Percentiles rank a stretch among this genome's conserved stretches.
These are phyloP conservation scores for Suhomyces sp. DNA, from an alignment of 805 yeast genomes.

Conservation along the genomic window DNA sequence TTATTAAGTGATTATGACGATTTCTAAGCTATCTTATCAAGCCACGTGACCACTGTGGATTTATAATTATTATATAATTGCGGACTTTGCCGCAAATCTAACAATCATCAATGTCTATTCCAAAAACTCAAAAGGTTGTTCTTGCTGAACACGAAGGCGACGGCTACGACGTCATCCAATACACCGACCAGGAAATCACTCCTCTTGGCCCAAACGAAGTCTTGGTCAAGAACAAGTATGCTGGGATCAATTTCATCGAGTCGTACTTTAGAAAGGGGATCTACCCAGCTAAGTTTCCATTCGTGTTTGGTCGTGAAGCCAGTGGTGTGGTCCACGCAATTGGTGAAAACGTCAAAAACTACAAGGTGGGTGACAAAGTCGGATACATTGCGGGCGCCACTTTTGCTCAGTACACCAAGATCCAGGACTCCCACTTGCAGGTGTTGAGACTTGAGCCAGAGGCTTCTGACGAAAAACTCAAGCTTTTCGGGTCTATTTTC, in stretches of 20 bases:
- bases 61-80: neutral
- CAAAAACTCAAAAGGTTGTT: constrained; percentile 55
- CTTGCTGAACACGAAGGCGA: constrained; percentile 55
- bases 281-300: constrained; percentile 62
- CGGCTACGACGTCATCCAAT: constrained; percentile 54
- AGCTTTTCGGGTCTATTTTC: constrained; percentile 57
- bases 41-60: too few relatives aligned
- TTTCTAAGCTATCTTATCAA: too few relatives aligned
- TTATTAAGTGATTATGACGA: too few relatives aligned
- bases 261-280: constrained; percentile 77
- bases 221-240: constrained; percentile 66
- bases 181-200: constrained; percentile 61
- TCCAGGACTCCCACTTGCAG: constrained; percentile 29
- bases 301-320: constrained; percentile 70
- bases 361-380: constrained; percentile 67
- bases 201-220: constrained; percentile 52
- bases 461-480: constrained; percentile 46
- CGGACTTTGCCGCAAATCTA: neutral
- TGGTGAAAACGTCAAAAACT: constrained; percentile 55
- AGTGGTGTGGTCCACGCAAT: constrained; percentile 64
- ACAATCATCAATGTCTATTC: constrained; percentile 29
- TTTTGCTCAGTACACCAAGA: constrained; percentile 72
- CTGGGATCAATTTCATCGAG: constrained; percentile 85
- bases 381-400: constrained; percentile 50
- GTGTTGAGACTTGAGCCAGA: constrained; percentile 49